These are phyloP conservation scores for Candida palmyrensis DNA, from an alignment of 805 yeast species.

Conservation along the genomic window DNA sequence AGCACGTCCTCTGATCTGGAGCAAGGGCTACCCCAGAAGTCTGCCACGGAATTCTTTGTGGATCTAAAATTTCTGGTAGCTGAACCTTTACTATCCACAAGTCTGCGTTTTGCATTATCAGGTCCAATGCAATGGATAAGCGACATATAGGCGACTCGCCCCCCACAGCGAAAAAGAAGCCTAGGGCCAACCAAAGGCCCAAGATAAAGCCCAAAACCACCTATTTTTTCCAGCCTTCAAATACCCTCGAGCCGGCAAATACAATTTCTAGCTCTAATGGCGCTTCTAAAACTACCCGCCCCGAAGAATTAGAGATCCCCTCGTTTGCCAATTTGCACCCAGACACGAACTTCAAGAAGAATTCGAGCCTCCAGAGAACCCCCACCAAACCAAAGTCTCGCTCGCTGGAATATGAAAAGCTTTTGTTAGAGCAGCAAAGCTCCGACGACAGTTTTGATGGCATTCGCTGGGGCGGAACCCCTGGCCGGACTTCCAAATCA, in stretches of 20 bases:
- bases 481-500: constrained; percentile 14
- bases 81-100: background rate
- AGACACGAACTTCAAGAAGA: too few relatives aligned
- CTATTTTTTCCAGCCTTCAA: constrained; percentile 31
- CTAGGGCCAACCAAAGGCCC: constrained; percentile 7
- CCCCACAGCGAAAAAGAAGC: constrained; percentile 8
- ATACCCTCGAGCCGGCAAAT: constrained; percentile 13
- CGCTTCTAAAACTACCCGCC: too few relatives aligned
- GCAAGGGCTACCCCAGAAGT: too few relatives aligned
- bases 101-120: background rate
- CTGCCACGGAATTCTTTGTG: too few relatives aligned
- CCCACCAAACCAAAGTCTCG: constrained; percentile 3
- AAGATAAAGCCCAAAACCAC: constrained; percentile 15
- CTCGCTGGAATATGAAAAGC: constrained; percentile 9
- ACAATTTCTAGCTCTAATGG: background rate
- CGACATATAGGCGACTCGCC: constrained; percentile 5
- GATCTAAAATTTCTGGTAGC: too few relatives aligned
- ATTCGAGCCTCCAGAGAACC: constrained; percentile 2
- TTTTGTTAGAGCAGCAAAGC: constrained; percentile 23
- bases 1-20: too few relatives aligned
- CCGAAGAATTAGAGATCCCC: too few relatives aligned
- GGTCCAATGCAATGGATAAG: constrained; percentile 7
- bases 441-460: constrained; percentile 43
- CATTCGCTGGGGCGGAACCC: constrained; percentile 40
- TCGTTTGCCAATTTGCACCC: too few relatives aligned